Conservation (phyloP, 257 asterid genomes). For the Hygrophila difformis region DNA sequence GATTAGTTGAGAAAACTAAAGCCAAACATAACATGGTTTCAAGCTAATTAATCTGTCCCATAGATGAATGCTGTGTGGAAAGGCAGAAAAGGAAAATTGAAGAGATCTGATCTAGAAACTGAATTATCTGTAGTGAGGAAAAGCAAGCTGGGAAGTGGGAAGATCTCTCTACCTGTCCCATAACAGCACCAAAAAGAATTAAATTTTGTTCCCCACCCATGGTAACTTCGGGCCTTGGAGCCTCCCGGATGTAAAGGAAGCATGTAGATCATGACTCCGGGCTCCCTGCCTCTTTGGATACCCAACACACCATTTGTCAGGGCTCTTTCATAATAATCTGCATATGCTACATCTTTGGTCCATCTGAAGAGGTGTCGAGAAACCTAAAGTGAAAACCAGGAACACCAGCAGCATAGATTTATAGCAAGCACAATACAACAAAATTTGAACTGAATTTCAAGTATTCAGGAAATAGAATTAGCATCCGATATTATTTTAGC, state of each 20-base stretch:
- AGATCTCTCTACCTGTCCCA: slow-evolving; percentile 65
- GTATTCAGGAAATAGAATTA: background rate
- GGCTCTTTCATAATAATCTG: slow-evolving; percentile 89
- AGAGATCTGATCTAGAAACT: slow-evolving; percentile 6
- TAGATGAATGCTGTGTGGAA: background rate
- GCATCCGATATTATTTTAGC: background rate
- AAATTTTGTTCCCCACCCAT: slow-evolving; percentile 90
- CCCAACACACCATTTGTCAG: slow-evolving; percentile 82
- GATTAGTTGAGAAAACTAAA: background rate
- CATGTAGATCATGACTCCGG: slow-evolving; percentile 95
- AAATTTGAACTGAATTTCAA: background rate
- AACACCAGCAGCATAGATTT: background rate
- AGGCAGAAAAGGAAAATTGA: background rate
- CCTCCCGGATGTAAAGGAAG: slow-evolving; percentile 75
- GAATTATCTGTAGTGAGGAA: too few relatives aligned
- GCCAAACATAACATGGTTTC: background rate
- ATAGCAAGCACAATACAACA: background rate
- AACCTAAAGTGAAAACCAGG: slow-evolving; percentile 37
- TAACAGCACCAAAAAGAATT: slow-evolving; percentile 94
- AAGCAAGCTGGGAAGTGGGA: too few relatives aligned
- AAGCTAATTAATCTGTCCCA: background rate
- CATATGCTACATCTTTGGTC: slow-evolving; percentile 81
- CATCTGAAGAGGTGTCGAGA: slow-evolving; percentile 80
- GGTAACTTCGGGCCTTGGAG: slow-evolving; percentile 74
- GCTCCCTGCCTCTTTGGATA: slow-evolving; percentile 83